A percentile compares a stretch with the other conserved stretches of the same genome.
Evolutionary conservation across 1,284 basidiomycete genomes (phyloP).

Genomic region (Sporisorium exsertum): DNA sequence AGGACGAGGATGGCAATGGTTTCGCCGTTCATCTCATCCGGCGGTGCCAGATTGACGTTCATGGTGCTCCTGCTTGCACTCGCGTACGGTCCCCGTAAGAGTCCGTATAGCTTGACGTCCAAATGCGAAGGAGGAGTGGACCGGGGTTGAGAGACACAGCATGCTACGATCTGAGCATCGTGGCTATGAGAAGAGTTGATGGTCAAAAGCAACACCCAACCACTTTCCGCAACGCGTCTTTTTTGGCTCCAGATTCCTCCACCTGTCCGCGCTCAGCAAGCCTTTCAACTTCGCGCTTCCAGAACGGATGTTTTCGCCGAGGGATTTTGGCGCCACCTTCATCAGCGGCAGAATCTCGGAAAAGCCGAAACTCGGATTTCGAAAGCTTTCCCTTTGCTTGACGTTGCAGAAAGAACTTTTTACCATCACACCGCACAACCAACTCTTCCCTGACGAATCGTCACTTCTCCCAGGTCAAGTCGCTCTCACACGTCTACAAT

Average conservation of each 20-base stretch:
- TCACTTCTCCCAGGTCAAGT: constrained; percentile 2
- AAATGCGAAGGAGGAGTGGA: not conserved
- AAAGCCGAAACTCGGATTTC: constrained; percentile 28
- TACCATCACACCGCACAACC: constrained; percentile 2
- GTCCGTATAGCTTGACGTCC: not conserved
- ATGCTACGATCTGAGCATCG: constrained; percentile 3
- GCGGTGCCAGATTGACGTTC: constrained; percentile 19
- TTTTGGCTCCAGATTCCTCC: constrained; percentile 17
- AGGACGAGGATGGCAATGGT: constrained; percentile 48
- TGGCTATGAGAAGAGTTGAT: not conserved
- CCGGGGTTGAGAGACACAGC: not conserved
- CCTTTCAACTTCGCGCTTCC: too few relatives aligned
- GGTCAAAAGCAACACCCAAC: not conserved
- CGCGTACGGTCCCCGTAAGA: not conserved
- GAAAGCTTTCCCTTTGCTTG: not conserved
- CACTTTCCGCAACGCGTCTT: not conserved
- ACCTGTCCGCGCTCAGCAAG: constrained; percentile 12
- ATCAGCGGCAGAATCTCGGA: not conserved
- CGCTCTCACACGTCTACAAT: not conserved
- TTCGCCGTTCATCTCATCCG: constrained; percentile 48
- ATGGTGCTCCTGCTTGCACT: constrained; percentile 8
- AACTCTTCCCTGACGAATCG: not conserved
- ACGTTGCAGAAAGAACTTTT: constrained; percentile 7
- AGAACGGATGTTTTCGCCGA: too few relatives aligned
- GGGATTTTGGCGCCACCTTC: too few relatives aligned